Base-by-base conservation (phyloP, 306 rosid genomes). In the Vigna unguiculata region DNA sequence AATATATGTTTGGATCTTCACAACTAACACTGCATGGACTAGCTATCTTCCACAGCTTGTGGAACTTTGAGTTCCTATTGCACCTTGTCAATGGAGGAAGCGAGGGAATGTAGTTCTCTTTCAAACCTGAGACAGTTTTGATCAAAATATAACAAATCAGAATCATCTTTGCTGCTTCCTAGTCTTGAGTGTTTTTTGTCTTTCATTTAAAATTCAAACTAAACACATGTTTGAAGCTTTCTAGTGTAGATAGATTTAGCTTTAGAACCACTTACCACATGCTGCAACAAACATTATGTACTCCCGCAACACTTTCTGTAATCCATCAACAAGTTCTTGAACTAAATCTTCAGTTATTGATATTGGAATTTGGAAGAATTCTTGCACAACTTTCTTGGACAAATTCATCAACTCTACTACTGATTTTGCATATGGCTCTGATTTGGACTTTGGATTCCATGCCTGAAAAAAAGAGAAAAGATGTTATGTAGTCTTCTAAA, bases 401-500 rank as follows among this genome's bases (percentile, higher is more conserved):
- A 86, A 21, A 57, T 54, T 88, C 71, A 89, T 83, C 25, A 95
- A 71, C 89, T 90, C 98, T 69, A 80, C 89, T 6, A 75, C 96
- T 49, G 97, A 90, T 73, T 86, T 90, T 3, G 95, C 96, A 69
- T 85, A 86, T 0, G 97, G 97, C 46, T 95, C 98, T 0, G 93
- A 80, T 82, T 92, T 95, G 17, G 97, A 92, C 85, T 88, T 95
- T 22, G 98, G 98, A 83, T 92, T 95, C 98, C 98, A 95, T 65
- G 92, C 88, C 98, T 94, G 72, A 80, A 66, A 28, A n/a, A 24
- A 71, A 72, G 38, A 28, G 8, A 69, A 58, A 51, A 13, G 11
- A 64, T 55, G 25, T 8, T 0, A 7, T 1, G 13, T 10, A 22
- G 38, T 51, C 21, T 66, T 51, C 57, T 55, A 6, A 74, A 74